These are phyloP conservation scores for Penicillium sp. DNA, from an alignment of 2,329 filamentous ascomycete species.

Conservation along the genomic window DNA sequence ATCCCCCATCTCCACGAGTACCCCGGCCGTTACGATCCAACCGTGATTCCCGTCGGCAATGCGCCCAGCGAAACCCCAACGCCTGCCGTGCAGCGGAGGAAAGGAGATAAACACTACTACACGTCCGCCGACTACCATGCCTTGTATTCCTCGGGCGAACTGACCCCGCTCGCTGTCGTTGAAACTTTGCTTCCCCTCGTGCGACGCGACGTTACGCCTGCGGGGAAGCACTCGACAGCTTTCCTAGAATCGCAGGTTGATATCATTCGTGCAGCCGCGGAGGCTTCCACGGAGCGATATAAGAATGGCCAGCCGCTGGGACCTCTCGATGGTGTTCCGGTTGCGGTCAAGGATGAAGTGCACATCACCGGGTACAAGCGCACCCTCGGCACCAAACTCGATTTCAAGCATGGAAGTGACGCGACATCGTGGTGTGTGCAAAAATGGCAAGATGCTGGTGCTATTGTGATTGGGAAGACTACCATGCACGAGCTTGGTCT, in stretches of 20 bases:
- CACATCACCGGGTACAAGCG: conserved; percentile 70
- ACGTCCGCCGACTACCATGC: conserved; percentile 76
- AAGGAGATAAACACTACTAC: conserved; percentile 56
- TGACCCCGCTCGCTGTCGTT: conserved; percentile 72
- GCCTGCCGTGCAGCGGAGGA: conserved; percentile 39
- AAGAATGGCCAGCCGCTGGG: conserved; percentile 65
- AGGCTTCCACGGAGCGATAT: conserved; percentile 73
- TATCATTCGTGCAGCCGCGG: conserved; percentile 66
- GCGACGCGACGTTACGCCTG: conserved; percentile 56
- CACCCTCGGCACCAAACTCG: conserved; percentile 64
- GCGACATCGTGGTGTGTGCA: conserved; percentile 70
- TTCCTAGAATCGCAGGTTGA: conserved; percentile 71
- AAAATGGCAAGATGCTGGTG: conserved; percentile 73
- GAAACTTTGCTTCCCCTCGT: conserved; percentile 73
- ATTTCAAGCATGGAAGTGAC: conserved; percentile 54
- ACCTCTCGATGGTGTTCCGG: conserved; percentile 77
- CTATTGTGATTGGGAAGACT: conserved; percentile 72
- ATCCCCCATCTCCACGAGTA: conserved; percentile 58
- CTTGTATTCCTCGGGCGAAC: conserved; percentile 68
- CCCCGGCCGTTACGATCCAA: conserved; percentile 58
- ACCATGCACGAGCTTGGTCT: conserved; percentile 81
- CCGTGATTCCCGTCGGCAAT: conserved; percentile 52
- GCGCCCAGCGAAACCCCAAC: conserved; percentile 19
- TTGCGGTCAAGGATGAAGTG: conserved; percentile 82
- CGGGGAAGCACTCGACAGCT: conserved; percentile 67